Evolutionary conservation across 192 early-diverging fungal species (phyloP), one percentile per base, ranked within the genome.

Genomic region (Chytriomyces confervae): DNA sequence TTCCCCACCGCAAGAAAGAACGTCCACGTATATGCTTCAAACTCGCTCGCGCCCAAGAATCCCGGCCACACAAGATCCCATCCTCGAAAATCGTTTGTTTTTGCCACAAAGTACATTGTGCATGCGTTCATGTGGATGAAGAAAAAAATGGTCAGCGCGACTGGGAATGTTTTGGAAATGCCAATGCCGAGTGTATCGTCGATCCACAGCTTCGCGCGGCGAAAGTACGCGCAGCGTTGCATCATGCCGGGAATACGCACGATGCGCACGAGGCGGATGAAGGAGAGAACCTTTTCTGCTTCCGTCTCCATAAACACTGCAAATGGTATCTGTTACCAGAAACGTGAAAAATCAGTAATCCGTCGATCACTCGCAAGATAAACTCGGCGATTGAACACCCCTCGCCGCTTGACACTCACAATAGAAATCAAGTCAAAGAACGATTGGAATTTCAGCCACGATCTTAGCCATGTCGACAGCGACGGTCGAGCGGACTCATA

Each of bases 1-100:
- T 76, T 76, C 50, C 62, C 61, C 16, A 66, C 75, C 13, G 63
- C 72, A 18, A 50, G 61, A 46, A 74, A 74, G 61, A 74, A 74
- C 7, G 72, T 62, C 72, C 72, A 74, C 0, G 72, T 74, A 27
- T 74, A 74, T 13, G 13, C 44, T n/a, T 74, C 60, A 46, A 11
- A 45, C 10, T 62, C 23, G 46, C 16, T 46, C 0, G 72, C 72
- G 2, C 13, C 36, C 7, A 8, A 9, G 7, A 61, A 13, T 11
- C 45, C 24, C 2, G 50, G 8, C 72, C 72, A 74, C 24, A 74
- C 13, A 10, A 20, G 27, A 18, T 62, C 72, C 72, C 72, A 74
- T 13, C 72, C 72, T 8, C 61, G 60, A 46, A 74, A 74, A 10
- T 16, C 61, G 0, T 24, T 62, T 2, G n/a, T 49, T 45, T 45